Base-by-base conservation (phyloP, 192 early-diverging fungal species). In the Gigaspora rosea region DNA sequence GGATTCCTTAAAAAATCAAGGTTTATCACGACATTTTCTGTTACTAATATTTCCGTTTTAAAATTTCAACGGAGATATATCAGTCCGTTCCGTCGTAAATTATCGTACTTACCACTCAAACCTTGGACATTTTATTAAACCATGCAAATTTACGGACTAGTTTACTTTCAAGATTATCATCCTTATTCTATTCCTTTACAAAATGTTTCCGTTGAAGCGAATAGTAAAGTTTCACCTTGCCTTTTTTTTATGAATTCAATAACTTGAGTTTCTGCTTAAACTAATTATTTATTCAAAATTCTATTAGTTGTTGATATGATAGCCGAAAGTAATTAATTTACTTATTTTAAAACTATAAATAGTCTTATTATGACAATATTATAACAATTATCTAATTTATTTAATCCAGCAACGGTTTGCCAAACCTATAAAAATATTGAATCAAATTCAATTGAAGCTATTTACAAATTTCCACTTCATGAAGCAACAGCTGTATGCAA, bases 261-360 rank as follows among this genome's bases (percentile, higher is more conserved):
- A 33, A 22, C 22, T 49, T 51, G 6, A 22, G 50, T 8, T 11
- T 6, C 9, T 7, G 5, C 8, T 56, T 22, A 27, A 27, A 27
- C 27, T 27, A n/a, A 57, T 32, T 13, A 56, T 32, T 35, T 35
- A 35, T 56, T 27, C 20, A 33, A 54, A 56, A 27, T 56, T 56
- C 22, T 18, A 52, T 52, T 76, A 76, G 75, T 76, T 8, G 75
- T 76, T 67, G 75, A 76, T 66, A 76, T 76, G 75, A 76, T 76
- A 13, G 15, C 75, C 18, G 75, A 76, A 66, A 63, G 75, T 76
- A 64, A 49, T 6, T 33, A 76, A 27, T n/a, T n/a, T 33, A 2
- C 22, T 35, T 59, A 8, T 59, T 46, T 59, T 41, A 3, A 22
- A 54, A 59, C 1, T 46, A 59, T 35, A 35, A 32, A 20, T 36